Conservation (phyloP, 768 basidiomycete genomes). For the Hericium rajendrae region DNA sequence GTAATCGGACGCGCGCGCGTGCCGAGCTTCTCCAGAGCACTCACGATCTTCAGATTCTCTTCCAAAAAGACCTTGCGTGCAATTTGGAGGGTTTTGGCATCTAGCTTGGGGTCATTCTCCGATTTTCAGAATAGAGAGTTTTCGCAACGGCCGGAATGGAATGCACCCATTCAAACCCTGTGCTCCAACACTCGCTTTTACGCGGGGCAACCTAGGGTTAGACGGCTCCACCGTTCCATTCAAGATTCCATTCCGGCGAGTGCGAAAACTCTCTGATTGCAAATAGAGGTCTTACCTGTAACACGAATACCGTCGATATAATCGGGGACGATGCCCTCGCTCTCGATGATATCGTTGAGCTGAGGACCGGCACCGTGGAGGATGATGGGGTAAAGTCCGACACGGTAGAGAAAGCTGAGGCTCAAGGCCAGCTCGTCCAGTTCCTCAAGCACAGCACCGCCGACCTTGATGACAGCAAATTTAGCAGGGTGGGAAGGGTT, state of each 20-base stretch:
- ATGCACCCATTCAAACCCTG: too few relatives aligned
- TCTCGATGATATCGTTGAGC: slow-evolving; percentile 86
- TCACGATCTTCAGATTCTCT: slow-evolving; percentile 92
- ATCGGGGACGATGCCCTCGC: slow-evolving; percentile 89
- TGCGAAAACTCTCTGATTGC: not conserved
- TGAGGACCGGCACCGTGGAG: slow-evolving; percentile 96
- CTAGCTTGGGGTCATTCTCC: slow-evolving; percentile 20
- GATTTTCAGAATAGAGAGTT: not conserved
- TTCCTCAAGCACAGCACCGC: slow-evolving; percentile 89
- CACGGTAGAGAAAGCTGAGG: slow-evolving; percentile 91
- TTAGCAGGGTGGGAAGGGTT: slow-evolving; percentile 85
- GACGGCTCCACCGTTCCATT: too few relatives aligned
- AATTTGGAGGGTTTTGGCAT: slow-evolving; percentile 88
- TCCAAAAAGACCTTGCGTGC: slow-evolving; percentile 96
- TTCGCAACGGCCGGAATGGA: too few relatives aligned
- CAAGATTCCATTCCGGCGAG: too few relatives aligned
- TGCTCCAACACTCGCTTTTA: too few relatives aligned
- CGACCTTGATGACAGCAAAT: slow-evolving; percentile 97
- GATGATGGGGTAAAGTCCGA: slow-evolving; percentile 96
- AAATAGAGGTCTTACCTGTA: slow-evolving; percentile 49
- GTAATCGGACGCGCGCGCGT: slow-evolving; percentile 97
- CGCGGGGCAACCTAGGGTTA: too few relatives aligned
- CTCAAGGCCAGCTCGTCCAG: slow-evolving; percentile 91
- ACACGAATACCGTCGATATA: slow-evolving; percentile 98
- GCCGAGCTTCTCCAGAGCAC: slow-evolving; percentile 86